Percentiles rank a stretch among this genome's conserved stretches.
These are phyloP conservation scores for Candida mattraensis DNA, from an alignment of 805 yeast species.

Conservation along the genomic window DNA sequence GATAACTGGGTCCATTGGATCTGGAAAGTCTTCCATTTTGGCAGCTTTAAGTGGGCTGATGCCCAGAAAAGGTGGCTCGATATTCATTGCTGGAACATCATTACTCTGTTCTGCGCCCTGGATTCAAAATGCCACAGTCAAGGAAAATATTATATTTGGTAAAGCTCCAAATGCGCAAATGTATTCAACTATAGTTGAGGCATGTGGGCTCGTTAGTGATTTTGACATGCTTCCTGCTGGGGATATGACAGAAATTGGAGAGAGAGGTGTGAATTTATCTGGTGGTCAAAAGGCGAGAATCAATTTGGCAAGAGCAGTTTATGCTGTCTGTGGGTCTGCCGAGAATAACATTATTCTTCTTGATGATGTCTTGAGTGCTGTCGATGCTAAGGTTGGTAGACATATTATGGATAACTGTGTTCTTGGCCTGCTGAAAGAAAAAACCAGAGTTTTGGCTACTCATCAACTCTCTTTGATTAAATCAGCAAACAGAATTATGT, in stretches of 20 bases:
- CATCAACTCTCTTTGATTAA: slow-evolving; percentile 76
- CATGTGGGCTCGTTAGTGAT: slow-evolving; percentile 70
- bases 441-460: slow-evolving; percentile 77
- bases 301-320: slow-evolving; percentile 68
- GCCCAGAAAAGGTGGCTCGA: slow-evolving; percentile 51
- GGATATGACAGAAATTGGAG: slow-evolving; percentile 80
- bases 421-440: slow-evolving; percentile 51
- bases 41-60: slow-evolving; percentile 70
- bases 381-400: slow-evolving; percentile 68
- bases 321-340: slow-evolving; percentile 34
- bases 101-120: slow-evolving; percentile 59
- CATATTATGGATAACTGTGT: slow-evolving; percentile 61
- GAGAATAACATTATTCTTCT: slow-evolving; percentile 56
- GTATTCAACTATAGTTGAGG: slow-evolving; percentile 54
- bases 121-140: slow-evolving; percentile 80
- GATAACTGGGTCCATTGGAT: slow-evolving; percentile 67
- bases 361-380: slow-evolving; percentile 71
- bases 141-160: slow-evolving; percentile 75
- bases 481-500: slow-evolving; percentile 67
- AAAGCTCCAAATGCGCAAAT: slow-evolving; percentile 41
- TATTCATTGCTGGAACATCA: slow-evolving; percentile 53
- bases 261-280: slow-evolving; percentile 77
- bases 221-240: slow-evolving; percentile 69
- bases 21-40: slow-evolving; percentile 72
- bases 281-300: slow-evolving; percentile 89